Evolutionary conservation across 768 basidiomycete genomes (phyloP), one percentile per base, ranked within the genome.

Genomic region (Hypholoma sublateritium): DNA sequence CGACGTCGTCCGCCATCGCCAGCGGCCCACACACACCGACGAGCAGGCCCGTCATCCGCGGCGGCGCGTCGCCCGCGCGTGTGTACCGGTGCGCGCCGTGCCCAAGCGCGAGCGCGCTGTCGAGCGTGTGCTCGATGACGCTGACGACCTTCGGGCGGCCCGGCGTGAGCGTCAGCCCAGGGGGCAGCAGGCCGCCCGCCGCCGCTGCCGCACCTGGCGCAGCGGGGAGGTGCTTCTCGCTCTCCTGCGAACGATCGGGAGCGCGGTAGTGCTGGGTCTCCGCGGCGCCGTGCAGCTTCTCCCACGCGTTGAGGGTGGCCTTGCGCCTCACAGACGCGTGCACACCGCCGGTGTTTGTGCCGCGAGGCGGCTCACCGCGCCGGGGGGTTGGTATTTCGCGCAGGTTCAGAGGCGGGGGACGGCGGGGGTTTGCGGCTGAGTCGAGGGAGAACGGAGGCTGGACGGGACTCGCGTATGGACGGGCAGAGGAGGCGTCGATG

Each of bases 11-110:
- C 1, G 77, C 80, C 53, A 90, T 60, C 7, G 69, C 73, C 3
- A 64, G 62, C 1, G 88, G 88, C 1, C 88, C 88, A 67, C 88
- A 89, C 13, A 84, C 82, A 17, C 77, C 84, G 1, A 89, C 81
- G 4, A 81, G 68, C 57, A 89, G 65, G 3, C 87, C 88, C 69
- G 24, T 72, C 68, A 24, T 71, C 65, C 13, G 2, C 2, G 28
- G 28, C 28, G 28, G 28, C 28, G 28, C 28, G 28, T 32, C 28
- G 28, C 74, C 73, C 58, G 74, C 75, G 17, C 67, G 67, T 16
- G 50, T 49, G 45, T 57, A 54, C 19, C 37, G 5, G 28, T 32
- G 47, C 22, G 58, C 24, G 19, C 49, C 56, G 45, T 72, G 68
- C 4, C 76, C 78, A 5, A 81, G 67, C 4, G 73, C 71, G 24